phyloP scores from a whole-genome alignment of 2,329 filamentous ascomycete species.

The Arthroderma uncinatum region DNA sequence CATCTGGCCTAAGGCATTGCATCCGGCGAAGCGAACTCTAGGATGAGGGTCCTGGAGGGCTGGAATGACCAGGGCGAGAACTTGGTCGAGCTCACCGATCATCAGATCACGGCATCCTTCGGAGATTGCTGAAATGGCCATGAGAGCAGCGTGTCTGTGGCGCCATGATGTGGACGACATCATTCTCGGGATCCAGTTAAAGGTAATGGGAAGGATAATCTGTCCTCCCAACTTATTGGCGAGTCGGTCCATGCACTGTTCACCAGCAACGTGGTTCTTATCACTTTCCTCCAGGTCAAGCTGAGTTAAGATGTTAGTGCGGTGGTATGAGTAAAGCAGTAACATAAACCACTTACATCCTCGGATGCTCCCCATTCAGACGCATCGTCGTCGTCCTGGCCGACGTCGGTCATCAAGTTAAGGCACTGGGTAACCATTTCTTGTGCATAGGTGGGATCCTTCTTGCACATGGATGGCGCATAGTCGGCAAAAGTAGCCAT shows the following conservation, averaged over 20 bases:
- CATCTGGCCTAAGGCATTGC: constrained; percentile 98
- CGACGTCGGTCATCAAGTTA: constrained; percentile 95
- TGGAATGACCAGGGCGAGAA: constrained; percentile 87
- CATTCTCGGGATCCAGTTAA: constrained; percentile 95
- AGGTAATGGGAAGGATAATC: constrained; percentile 83
- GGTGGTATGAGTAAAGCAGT: neutral
- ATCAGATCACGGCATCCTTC: constrained; percentile 94
- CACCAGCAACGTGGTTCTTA: constrained; percentile 90
- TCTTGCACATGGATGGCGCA: constrained; percentile 85
- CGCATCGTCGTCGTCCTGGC: constrained; percentile 86
- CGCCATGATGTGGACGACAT: constrained; percentile 91
- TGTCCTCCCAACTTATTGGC: constrained; percentile 96
- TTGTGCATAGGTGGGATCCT: constrained; percentile 78
- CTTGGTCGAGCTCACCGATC: constrained; percentile 86
- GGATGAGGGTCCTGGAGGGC: constrained; percentile 82
- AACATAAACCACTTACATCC: constrained; percentile 50
- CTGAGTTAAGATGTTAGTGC: constrained; percentile 34
- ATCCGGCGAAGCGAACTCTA: constrained; percentile 91
- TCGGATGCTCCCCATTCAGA: constrained; percentile 87
- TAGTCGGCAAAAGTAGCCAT: constrained; percentile 98
- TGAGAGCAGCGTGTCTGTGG: constrained; percentile 89
- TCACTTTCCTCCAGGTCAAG: constrained; percentile 94
- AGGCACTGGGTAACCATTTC: constrained; percentile 99
- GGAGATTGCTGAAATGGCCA: constrained; percentile 97
- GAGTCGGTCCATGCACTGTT: constrained; percentile 95